Conservation (phyloP, 192 early-diverging fungal species). For the Chytriomyces confervae region DNA sequence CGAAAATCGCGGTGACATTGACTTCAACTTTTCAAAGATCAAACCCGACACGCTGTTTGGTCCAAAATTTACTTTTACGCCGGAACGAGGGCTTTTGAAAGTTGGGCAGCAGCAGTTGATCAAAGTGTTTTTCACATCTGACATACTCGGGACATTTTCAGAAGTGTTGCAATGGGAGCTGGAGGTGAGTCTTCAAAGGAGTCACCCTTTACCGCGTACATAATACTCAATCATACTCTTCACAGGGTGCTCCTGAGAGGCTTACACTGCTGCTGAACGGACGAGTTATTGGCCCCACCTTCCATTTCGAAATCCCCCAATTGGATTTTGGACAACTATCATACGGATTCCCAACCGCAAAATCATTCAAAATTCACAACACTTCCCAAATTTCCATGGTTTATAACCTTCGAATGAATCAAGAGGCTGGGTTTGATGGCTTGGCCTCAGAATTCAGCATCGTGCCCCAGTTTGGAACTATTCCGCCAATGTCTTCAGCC, state of each 20-base stretch:
- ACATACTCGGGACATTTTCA: constrained; percentile 57
- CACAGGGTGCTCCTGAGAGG: constrained; percentile 52
- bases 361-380: constrained; percentile 49
- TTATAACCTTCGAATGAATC: constrained; percentile 40
- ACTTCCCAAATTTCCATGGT: constrained; percentile 63
- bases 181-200: constrained; percentile 43
- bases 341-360: constrained; percentile 52
- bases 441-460: constrained; percentile 47
- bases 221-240: constrained; percentile 4
- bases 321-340: constrained; percentile 54
- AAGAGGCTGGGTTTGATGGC: background rate
- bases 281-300: constrained; percentile 62
- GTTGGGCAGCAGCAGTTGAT: constrained; percentile 54
- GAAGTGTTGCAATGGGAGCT: constrained; percentile 62
- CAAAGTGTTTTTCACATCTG: constrained; percentile 49
- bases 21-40: constrained; percentile 39
- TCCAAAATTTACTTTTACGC: constrained; percentile 56
- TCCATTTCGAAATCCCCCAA: constrained; percentile 51
- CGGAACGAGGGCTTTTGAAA: constrained; percentile 47
- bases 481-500: constrained; percentile 34
- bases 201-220: background rate
- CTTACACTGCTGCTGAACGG: constrained; percentile 52
- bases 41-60: constrained; percentile 45
- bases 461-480: constrained; percentile 40
- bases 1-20: constrained; percentile 64